Evolutionary conservation across 2,329 filamentous ascomycete species (phyloP), one percentile per base, ranked within the genome.

Genomic region (Fusarium cicatricum): DNA sequence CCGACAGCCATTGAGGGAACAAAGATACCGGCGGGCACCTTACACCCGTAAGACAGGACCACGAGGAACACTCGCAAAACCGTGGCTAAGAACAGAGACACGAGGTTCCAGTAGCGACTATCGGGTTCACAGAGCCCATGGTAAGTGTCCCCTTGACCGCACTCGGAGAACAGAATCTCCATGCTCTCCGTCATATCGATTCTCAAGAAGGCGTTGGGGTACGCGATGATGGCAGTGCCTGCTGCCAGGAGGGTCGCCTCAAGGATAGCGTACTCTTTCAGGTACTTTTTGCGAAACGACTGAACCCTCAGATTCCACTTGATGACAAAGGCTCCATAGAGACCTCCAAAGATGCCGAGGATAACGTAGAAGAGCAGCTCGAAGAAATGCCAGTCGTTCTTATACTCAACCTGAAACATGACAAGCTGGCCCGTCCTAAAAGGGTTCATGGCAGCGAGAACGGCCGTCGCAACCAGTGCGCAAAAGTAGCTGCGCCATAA

Each of bases 101-200:
- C 69, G 7, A 97, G 85, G 77, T 96, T 96, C 48, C 82, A 80
- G 81, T 88, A 89, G 19, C 92, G 86, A 66, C 90, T 89, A 45
- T 90, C 80, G 4, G 82, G 72, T 73, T 97, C 90, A 82, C 95
- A 99, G 14, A 99, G 85, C 6, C 90, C 90, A 60, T 96, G 86
- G 66, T 97, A 97, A 70, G 94, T 91, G 72, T 96, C 90, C 16
- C 83, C 88, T 5, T 90, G 92, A 70, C 96, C 91, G 67, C 95
- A 99, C 72, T 99, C 95, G 12, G 90, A 83, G 74, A 99, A 99
- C 11, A 99, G 78, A 60, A 97, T 96, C 73, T 98, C 93, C 95
- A 99, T 98, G 78, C 92, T 97, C 78, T 98, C 94, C 0, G 95
- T 97, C 95, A 99, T 98, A 75, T 99, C 96, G 68, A 98, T 97